Evolutionary conservation across 1,139 yeast species (phyloP), one percentile per base, ranked within the genome.

Genomic region (Zygoascus meyerae): DNA sequence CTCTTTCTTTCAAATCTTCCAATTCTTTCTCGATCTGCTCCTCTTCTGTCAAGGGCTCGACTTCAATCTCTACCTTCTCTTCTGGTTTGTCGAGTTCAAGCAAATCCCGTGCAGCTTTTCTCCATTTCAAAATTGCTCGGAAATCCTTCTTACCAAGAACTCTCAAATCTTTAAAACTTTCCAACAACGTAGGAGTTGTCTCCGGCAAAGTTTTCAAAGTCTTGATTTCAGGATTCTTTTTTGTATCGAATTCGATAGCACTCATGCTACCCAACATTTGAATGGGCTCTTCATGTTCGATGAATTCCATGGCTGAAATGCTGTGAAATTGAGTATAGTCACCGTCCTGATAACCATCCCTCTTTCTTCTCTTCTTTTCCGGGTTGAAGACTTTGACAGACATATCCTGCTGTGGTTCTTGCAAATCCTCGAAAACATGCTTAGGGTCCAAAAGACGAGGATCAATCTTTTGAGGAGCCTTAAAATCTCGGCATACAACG

Each of bases 291-390:
- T 83, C 92, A 48, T 79, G 75, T 52, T 72, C 77, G 45, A 94
- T 78, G 68, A 92, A 90, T 11, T 92, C 97, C 65, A 87, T 66
- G 5, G 89, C 73, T 16, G 87, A 77, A 71, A 78, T 73, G 14
- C 81, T 79, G 58, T 89, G 92, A 63, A 79, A 86, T 57, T 83
- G 79, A 29, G 82, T 71, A 61, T 85, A 80, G 61, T 92, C 95
- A 45, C 95, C 96, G 63, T 92, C 98, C 52, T 86, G 97, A 69
- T 92, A 92, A 76, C 99, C 99, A 57, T 84, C 86, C 78, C 99
- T 85, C 65, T 82, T 85, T 69, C 97, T 82, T 51, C 77, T 79
- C 66, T 86, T 87, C 68, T 83, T 81, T 60, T 90, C 97, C 0
- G 98, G 98, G 61, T 92, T 89, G 70, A 82, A 92, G 37, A 92